phyloP scores from a whole-genome alignment of 75 land plant genomes.

The Picea glauca region DNA sequence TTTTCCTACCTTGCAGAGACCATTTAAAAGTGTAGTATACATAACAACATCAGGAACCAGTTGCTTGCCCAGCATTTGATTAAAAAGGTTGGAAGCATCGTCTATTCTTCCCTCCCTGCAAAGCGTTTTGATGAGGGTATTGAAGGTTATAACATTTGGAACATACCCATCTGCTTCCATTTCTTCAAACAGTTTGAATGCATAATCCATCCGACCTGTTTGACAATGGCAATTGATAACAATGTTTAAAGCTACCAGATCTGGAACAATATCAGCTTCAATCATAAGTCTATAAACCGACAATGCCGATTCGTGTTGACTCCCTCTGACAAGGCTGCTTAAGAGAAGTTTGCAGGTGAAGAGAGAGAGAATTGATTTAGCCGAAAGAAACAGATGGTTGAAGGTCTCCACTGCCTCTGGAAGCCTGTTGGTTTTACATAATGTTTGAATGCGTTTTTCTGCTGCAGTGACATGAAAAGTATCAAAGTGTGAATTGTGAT shows the following conservation, averaged over 20 bases:
- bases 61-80: conserved; percentile 1
- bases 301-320: conserved; percentile 13
- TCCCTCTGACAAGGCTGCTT: background rate
- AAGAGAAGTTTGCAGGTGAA: too few species aligned
- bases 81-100: conserved; percentile 7
- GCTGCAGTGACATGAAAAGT: too few species aligned
- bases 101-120: conserved; percentile 16
- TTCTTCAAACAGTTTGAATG: conserved; percentile 27
- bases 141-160: conserved; percentile 14
- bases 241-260: conserved; percentile 21
- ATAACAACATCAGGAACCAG: conserved; percentile 10
- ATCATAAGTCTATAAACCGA: conserved; percentile 24
- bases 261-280: conserved; percentile 16
- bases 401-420: too few species aligned
- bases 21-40: conserved; percentile 24
- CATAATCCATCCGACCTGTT: conserved; percentile 27
- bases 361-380: too few species aligned
- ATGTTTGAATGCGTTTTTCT: too few species aligned
- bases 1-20: conserved; percentile 19
- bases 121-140: conserved; percentile 10
- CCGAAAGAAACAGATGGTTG: too few species aligned
- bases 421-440: too few species aligned
- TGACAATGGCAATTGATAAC: conserved; percentile 22
- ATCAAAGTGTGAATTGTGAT: too few species aligned
- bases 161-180: conserved; percentile 9